These are phyloP conservation scores for Saxophila tyrrhenica DNA, from an alignment of 495 filamentous ascomycete genomes.

Conservation along the genomic window DNA sequence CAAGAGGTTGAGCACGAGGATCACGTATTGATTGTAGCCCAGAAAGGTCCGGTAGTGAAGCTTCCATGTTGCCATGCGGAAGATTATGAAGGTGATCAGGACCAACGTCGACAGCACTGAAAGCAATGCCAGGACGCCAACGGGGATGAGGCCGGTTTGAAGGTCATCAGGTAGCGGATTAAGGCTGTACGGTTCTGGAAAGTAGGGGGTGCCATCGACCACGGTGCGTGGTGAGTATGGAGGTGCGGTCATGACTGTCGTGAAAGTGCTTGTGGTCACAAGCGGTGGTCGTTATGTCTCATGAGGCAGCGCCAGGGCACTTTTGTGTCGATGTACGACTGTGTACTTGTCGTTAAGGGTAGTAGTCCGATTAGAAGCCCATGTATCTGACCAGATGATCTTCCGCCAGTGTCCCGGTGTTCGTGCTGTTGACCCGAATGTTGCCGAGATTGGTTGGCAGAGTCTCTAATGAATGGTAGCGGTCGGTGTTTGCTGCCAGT, in stretches of 20 bases:
- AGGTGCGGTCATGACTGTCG: background rate
- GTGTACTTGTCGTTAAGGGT: no score
- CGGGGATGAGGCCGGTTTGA: slow-evolving; percentile 22
- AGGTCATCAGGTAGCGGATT: slow-evolving; percentile 19
- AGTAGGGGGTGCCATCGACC: slow-evolving; percentile 19
- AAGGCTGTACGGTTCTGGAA: slow-evolving; percentile 25
- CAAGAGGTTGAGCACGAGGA: slow-evolving; percentile 63
- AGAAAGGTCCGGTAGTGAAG: slow-evolving; percentile 27
- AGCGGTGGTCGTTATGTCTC: no score
- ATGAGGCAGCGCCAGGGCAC: no score
- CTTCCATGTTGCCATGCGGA: slow-evolving; percentile 27
- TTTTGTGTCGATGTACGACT: no score
- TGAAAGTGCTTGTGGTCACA: no score
- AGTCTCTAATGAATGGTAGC: no score
- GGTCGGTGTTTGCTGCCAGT: no score
- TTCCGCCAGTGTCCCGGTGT: no score
- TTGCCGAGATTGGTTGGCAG: no score
- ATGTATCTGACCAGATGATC: no score
- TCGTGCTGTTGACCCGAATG: no score
- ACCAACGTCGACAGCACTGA: slow-evolving; percentile 23
- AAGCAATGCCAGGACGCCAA: slow-evolving; percentile 23
- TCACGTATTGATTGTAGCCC: slow-evolving; percentile 57
- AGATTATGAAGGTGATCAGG: slow-evolving; percentile 24
- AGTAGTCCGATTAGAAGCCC: no score
- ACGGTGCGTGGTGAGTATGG: slow-evolving; percentile 11